Base-by-base conservation (phyloP, 805 yeast genomes). In the Peterozyma xylosa region DNA sequence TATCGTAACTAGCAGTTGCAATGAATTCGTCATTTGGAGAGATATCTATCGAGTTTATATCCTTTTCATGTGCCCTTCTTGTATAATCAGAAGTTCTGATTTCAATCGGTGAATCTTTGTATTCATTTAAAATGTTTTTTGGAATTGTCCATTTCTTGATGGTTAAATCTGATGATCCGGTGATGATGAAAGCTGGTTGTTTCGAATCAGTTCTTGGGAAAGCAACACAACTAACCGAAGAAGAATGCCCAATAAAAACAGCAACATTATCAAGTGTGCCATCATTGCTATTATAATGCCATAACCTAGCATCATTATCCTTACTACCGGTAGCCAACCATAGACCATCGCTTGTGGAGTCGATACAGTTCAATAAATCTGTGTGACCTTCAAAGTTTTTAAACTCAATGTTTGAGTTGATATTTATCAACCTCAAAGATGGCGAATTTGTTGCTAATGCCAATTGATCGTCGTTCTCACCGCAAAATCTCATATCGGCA, bases 391-490 rank as follows among this genome's bases (percentile, higher is more conserved):
- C 85, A 48, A 76, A 73, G 9, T 86, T 63, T 18, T 69, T 72
- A 50, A 83, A 80, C 49, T 82, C 86, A 38, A 82, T 64, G 10
- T 81, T 80, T 29, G 59, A 62, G 16, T 66, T 68, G n/a, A 65
- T 60, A 50, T 82, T 81, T 32, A 90, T 74, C 11, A 93, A 63
- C 58, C 98, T 71, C 45, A 93, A 65, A 1, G 91, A 80, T 11
- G 96, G 95, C 1, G 98, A 86, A 62, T 93, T 93, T 3, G 98
- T 91, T 2, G 98, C 97, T 50, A 93, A 61, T 4, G 95, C 98
- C 38, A 91, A 60, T 33, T 71, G 64, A 38, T 71, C 59, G 30
- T 67, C 58, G 18, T 68, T 57, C 7, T 87, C 86, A 0, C 93
- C 93, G 30, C 81, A 82, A 55, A 80, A 83, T 51, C 79, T 76